Conservation (phyloP, 1,284 basidiomycete species). For the Moesziomyces sp. region DNA sequence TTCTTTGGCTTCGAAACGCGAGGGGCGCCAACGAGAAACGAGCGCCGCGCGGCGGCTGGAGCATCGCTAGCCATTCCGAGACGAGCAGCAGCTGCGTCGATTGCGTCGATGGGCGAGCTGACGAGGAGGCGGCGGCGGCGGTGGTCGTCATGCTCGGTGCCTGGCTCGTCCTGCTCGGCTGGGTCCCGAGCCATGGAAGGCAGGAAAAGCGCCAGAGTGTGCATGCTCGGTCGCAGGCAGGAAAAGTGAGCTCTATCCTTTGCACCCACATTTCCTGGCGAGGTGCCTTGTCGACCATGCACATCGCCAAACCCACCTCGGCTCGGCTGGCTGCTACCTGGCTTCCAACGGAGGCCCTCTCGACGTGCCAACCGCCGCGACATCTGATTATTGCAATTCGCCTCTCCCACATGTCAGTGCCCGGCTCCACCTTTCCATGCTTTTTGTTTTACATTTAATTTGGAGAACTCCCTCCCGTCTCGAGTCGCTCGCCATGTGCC, state of each 20-base stretch:
- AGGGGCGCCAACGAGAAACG: neutral
- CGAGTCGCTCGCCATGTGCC: too few species aligned
- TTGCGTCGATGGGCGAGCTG: too few species aligned
- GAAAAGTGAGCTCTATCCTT: constrained; percentile 28
- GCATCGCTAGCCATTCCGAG: neutral
- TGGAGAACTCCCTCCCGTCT: too few species aligned
- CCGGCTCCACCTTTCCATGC: too few species aligned
- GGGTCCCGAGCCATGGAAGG: constrained; percentile 1
- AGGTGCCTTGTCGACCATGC: neutral
- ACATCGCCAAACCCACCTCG: neutral
- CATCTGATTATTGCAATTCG: too few species aligned
- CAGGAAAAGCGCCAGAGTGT: too few species aligned
- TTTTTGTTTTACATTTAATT: too few species aligned
- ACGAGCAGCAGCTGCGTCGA: neutral
- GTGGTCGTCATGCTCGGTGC: neutral
- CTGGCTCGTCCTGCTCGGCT: constrained; percentile 1
- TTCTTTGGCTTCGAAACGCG: neutral
- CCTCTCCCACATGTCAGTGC: too few species aligned
- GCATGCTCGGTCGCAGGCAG: constrained; percentile 4
- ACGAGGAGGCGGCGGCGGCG: too few species aligned
- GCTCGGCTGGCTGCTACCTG: neutral
- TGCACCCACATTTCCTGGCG: neutral
- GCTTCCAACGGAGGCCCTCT: neutral
- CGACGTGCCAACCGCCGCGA: too few species aligned
- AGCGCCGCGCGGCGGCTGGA: neutral